These are phyloP conservation scores for Curvularia spicifera DNA, from an alignment of 2,329 filamentous ascomycete genomes.

Conservation along the genomic window DNA sequence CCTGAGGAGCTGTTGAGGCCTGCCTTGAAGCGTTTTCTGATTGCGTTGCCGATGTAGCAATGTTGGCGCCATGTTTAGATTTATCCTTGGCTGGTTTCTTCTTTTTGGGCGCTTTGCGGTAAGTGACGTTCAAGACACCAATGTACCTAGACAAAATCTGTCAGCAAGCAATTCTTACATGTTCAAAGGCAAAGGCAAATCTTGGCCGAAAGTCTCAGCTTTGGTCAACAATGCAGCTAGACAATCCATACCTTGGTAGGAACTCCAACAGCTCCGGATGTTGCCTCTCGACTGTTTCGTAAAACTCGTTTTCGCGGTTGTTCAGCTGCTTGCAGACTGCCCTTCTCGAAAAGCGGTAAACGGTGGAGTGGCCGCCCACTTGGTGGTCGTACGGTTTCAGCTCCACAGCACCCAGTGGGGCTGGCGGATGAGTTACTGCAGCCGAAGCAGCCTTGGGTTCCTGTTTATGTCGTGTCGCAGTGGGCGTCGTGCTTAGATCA, in stretches of 20 bases:
- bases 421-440: slow-evolving; percentile 49
- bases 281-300: slow-evolving; percentile 90
- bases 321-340: slow-evolving; percentile 98
- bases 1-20: slow-evolving; percentile 19
- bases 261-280: slow-evolving; percentile 91
- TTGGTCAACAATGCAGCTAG: slow-evolving; percentile 32
- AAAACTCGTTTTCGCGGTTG: slow-evolving; percentile 98
- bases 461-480: slow-evolving; percentile 40
- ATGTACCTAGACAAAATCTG: slow-evolving; percentile 73
- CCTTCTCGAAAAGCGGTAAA: slow-evolving; percentile 93
- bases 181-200: slow-evolving; percentile 12
- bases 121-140: slow-evolving; percentile 94
- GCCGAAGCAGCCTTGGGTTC: slow-evolving; percentile 39
- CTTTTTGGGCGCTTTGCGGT: slow-evolving; percentile 79
- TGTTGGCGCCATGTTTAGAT: slow-evolving; percentile 29
- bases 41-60: slow-evolving; percentile 23
- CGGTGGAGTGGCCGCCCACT: slow-evolving; percentile 93
- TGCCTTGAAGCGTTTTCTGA: slow-evolving; percentile 26
- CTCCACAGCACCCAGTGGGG: slow-evolving; percentile 87
- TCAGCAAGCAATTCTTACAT: slow-evolving; percentile 37
- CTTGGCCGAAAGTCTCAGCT: slow-evolving; percentile 53
- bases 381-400: slow-evolving; percentile 97
- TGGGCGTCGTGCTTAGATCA: slow-evolving; percentile 55
- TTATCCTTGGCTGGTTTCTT: slow-evolving; percentile 52
- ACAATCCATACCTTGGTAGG: slow-evolving; percentile 69